Evolutionary conservation across 2,329 filamentous ascomycete species (phyloP).

Genomic region (Bipolaris cookei): DNA sequence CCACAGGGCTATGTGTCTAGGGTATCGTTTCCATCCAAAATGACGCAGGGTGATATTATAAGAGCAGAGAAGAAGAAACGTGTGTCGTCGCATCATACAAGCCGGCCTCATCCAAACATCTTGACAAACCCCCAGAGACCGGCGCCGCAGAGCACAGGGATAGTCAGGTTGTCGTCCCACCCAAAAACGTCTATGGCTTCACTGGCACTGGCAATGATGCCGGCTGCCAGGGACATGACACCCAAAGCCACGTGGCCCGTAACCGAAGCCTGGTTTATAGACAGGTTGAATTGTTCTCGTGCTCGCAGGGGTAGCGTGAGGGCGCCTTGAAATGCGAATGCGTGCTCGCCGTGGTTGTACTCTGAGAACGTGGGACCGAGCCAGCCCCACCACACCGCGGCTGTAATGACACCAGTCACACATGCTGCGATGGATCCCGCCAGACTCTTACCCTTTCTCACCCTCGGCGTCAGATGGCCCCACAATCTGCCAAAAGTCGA

Average conservation of each 20-base stretch:
- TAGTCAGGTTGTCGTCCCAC: constrained; percentile 97
- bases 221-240: constrained; percentile 83
- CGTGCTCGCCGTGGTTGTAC: constrained; percentile 55
- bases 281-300: constrained; percentile 67
- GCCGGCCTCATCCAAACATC: constrained; percentile 66
- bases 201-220: constrained; percentile 85
- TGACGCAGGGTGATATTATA: constrained; percentile 11
- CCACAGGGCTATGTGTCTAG: constrained; percentile 16
- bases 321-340: constrained; percentile 81
- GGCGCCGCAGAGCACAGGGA: constrained; percentile 86
- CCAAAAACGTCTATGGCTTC: constrained; percentile 91
- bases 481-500: constrained; percentile 91
- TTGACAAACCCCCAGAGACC: constrained; percentile 93
- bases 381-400: constrained; percentile 86
- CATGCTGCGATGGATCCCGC: constrained; percentile 88
- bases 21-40: constrained; percentile 20
- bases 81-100: constrained; percentile 9
- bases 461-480: constrained; percentile 83
- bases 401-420: constrained; percentile 79
- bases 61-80: constrained; percentile 19
- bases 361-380: constrained; percentile 65
- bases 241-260: constrained; percentile 75
- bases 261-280: constrained; percentile 65
- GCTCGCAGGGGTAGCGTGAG: constrained; percentile 71
- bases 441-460: constrained; percentile 87